phyloP scores from a whole-genome alignment of 2,329 filamentous ascomycete species.

The Exophiala phaeomuriformis region DNA sequence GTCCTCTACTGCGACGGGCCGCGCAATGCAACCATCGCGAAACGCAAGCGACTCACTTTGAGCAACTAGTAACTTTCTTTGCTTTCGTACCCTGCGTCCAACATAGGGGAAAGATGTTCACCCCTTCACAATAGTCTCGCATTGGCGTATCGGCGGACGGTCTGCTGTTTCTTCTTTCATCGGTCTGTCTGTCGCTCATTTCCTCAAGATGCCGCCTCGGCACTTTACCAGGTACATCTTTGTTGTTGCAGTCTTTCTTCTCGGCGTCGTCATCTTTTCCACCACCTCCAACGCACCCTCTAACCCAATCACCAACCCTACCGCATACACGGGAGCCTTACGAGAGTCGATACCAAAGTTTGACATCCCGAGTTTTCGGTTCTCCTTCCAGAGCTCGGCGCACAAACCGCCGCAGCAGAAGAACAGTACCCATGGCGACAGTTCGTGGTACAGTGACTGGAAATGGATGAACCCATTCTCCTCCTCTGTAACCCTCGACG shows the following conservation, averaged over 20 bases:
- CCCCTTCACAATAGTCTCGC: background rate
- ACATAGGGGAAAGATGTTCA: background rate
- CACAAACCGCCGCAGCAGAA: constrained; percentile 67
- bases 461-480: constrained; percentile 90
- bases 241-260: constrained; percentile 38
- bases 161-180: constrained; percentile 1
- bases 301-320: constrained; percentile 27
- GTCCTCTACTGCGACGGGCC: background rate
- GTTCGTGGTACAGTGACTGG: constrained; percentile 82
- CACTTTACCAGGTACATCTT: constrained; percentile 34
- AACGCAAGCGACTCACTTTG: background rate
- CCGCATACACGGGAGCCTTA: constrained; percentile 15
- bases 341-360: constrained; percentile 39
- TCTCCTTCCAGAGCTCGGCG: constrained; percentile 60
- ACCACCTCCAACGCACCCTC: constrained; percentile 35
- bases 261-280: constrained; percentile 39
- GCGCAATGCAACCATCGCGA: background rate
- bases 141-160: constrained; percentile 1
- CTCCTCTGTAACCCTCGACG: constrained; percentile 68
- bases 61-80: background rate
- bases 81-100: too few relatives aligned
- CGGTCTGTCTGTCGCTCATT: constrained; percentile 5
- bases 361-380: constrained; percentile 45
- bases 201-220: constrained; percentile 21
- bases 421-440: constrained; percentile 70